Percentiles rank a stretch among this genome's conserved stretches.
phyloP scores from a whole-genome alignment of 257 asterid genomes.

The Voacanga thouarsii region DNA sequence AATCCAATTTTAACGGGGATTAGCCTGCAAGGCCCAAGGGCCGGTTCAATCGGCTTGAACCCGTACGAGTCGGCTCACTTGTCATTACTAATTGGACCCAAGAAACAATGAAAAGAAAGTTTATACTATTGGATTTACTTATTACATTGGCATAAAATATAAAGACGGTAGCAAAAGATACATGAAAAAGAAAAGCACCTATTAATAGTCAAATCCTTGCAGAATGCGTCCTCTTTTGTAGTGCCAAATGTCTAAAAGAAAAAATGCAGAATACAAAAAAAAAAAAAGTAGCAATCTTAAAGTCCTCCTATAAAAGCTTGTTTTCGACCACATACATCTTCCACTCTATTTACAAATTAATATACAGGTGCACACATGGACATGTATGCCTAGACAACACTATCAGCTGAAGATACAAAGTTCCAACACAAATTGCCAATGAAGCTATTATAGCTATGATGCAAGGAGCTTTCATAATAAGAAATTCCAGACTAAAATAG shows the following conservation, averaged over 20 bases:
- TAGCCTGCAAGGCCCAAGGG: too few relatives aligned
- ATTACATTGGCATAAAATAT: background rate
- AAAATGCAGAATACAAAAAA: constrained; percentile 1
- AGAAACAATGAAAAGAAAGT: background rate
- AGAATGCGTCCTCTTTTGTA: constrained; percentile 79
- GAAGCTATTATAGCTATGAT: background rate
- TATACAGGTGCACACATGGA: background rate
- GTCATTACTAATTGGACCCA: background rate
- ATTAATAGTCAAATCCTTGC: constrained; percentile 93
- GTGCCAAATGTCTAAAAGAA: constrained; percentile 82
- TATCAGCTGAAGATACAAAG: background rate
- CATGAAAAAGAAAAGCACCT: constrained; percentile 35
- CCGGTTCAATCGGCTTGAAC: too few relatives aligned
- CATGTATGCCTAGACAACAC: background rate
- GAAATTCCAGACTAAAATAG: background rate
- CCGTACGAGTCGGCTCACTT: too few relatives aligned
- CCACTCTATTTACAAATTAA: background rate
- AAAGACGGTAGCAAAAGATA: background rate
- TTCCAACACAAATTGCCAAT: background rate
- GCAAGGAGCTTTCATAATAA: background rate
- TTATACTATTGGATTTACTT: background rate
- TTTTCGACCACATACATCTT: background rate
- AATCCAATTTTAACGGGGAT: too few relatives aligned
- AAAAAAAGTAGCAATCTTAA: background rate
- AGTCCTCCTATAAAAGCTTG: background rate